Conservation (phyloP, 257 asterid genomes). For the Solanum sitiens region DNA sequence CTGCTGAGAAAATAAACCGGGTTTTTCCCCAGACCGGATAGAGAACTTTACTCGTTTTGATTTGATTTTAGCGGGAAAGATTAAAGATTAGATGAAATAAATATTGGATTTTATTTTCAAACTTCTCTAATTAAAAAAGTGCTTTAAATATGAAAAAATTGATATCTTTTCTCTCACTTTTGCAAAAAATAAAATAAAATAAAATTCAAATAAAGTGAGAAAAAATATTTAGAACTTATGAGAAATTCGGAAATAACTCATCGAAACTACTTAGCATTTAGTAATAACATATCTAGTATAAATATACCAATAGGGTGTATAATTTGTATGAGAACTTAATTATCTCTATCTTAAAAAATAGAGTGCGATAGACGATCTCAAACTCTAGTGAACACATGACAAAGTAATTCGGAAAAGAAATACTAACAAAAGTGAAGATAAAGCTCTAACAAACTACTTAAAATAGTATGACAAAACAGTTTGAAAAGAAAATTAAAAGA, state of each 20-base stretch:
- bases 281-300: background rate
- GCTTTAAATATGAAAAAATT: background rate
- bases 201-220: background rate
- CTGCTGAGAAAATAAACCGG: background rate
- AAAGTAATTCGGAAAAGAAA: background rate
- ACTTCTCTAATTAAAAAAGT: background rate
- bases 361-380: background rate
- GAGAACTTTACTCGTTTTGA: background rate
- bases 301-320: background rate
- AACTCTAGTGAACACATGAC: background rate
- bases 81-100: background rate
- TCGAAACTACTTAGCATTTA: background rate
- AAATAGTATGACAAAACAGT: background rate
- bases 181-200: background rate
- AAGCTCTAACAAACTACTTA: background rate
- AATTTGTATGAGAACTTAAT: background rate
- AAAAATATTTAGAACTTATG: background rate
- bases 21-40: background rate
- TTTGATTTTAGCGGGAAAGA: background rate
- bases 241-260: background rate
- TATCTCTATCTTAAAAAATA: background rate
- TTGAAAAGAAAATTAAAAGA: background rate
- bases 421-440: background rate
- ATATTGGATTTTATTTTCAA: background rate
- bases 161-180: background rate